Evolutionary conservation across 768 basidiomycete species (phyloP), one percentile per base, ranked within the genome.

Genomic region (Paxillus ammoniavirescens): DNA sequence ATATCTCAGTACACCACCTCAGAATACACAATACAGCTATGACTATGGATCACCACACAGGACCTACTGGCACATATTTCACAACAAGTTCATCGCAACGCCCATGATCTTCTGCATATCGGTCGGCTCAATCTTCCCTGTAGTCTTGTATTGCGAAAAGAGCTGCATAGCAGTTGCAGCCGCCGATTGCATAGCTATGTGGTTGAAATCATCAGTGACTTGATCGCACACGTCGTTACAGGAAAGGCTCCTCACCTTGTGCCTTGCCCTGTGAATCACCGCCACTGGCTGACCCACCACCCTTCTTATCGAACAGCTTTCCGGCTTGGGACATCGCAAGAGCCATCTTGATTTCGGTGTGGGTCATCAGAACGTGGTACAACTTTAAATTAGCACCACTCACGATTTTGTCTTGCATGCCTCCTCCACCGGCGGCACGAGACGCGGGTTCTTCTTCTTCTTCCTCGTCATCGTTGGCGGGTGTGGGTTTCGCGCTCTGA

Each of bases 311-410:
- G 21, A 69, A 69, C 31, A 69, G 8, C 35, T 67, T 69, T 1
- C 68, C 65, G 2, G 68, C 68, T 0, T 71, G 65, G 3, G 69
- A 56, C 68, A 69, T 69, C n/a, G 68, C 68, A 15, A 69, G 56
- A 0, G 57, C 52, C 56, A 69, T 59, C 68, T 69, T 8, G 13
- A 10, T 33, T 7, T 7, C 21, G 8, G n/a, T 21, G 23, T 5
- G 5, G 35, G 23, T 5, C 18, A 26, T 52, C 40, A 60, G 52
- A 38, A 36, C 9, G 8, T 1, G 21, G 31, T 42, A 14, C 7
- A 13, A 13, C 9, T 28, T 35, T 9, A 36, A 37, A 9, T 23
- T 2, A 30, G n/a, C 37, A 23, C 14, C 33, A 58, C 67, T 4
- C 53, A 69, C 68, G 46, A 69, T 31, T 43, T 69, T 69, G 43